Base-by-base conservation (phyloP, 2,329 filamentous ascomycete species). In the Pyricularia sp. region DNA sequence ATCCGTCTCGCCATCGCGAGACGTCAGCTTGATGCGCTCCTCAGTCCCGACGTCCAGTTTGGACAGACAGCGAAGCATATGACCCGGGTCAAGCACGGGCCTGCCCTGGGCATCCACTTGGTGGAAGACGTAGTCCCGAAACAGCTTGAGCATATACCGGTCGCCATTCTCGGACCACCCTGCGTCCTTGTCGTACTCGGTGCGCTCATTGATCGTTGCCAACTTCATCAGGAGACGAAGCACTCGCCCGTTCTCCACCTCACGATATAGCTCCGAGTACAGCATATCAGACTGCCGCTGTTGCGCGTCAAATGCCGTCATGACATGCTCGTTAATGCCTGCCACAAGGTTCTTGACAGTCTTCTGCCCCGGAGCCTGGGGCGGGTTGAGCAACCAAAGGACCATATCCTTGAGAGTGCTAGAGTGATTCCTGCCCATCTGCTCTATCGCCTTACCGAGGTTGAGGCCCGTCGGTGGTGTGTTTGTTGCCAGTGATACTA, bases 121-220 rank as follows among this genome's bases (percentile, higher is more conserved):
- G 78, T 99, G 95, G 80, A 98, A 99, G 59, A 97, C 92, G 74
- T 96, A 98, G 79, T 99, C 95, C 66, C 95, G 88, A 83, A 98
- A 98, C 10, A 99, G 85, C 80, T 97, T 97, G 72, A 99, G 84
- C 76, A 92, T 91, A 77, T 97, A 98, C 31, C 94, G 88, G 74
- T 97, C 93, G 30, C 94, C 94, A 65, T 92, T 95, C 78, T 98
- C 94, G 4, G 93, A 92, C 94, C 95, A 99, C 66, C 87, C 84
- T 0, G 85, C 82, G 71, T 94, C 91, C 59, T 89, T 88, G 68
- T 92, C 91, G 71, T 91, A 90, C 75, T 98, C 94, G 31, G 28
- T 31, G 12, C 95, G 88, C 78, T 99, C 95, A 75, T 95, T 95
- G 76, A 99, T 88, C 69, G 92, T 86, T 70, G 92, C 92, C 61